Conservation (phyloP, 305 asterid species). For the Fraxinus nigra region DNA sequence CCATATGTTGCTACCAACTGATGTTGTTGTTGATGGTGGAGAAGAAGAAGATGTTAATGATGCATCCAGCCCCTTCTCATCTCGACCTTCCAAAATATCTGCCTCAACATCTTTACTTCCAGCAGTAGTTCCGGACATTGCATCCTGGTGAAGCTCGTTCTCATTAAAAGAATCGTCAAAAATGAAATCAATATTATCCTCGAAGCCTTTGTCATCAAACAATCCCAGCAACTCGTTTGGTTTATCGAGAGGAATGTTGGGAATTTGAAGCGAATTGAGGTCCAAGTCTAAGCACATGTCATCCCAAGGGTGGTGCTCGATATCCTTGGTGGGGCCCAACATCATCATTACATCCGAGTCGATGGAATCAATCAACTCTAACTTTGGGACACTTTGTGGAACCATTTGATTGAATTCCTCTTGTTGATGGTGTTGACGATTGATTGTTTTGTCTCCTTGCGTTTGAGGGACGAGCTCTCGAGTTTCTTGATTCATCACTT, state of each 20-base stretch:
- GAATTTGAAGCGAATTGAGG: constrained; percentile 37
- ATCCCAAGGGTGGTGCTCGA: constrained; percentile 67
- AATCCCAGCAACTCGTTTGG: constrained; percentile 47
- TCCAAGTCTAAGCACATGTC: constrained; percentile 48
- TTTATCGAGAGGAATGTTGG: constrained; percentile 45
- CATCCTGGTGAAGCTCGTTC: constrained; percentile 32
- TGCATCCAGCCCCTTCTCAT: constrained; percentile 23
- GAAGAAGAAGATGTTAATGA: constrained; percentile 33
- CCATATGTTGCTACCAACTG: constrained; percentile 37
- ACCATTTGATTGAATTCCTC: constrained; percentile 22
- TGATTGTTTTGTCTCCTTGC: constrained; percentile 24
- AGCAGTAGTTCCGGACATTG: constrained; percentile 26
- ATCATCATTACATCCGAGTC: constrained; percentile 24
- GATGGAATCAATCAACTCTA: constrained; percentile 17
- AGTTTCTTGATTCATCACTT: constrained; percentile 20
- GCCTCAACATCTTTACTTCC: constrained; percentile 21
- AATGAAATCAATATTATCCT: constrained; percentile 57
- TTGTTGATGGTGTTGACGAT: constrained; percentile 1
- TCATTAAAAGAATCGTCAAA: constrained; percentile 42
- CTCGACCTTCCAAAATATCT: constrained; percentile 16
- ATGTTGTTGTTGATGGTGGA: constrained; percentile 38
- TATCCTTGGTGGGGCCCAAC: constrained; percentile 41
- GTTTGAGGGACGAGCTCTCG: constrained; percentile 20
- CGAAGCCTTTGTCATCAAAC: constrained; percentile 57
- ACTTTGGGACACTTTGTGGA: constrained; percentile 23